phyloP scores from a whole-genome alignment of 768 basidiomycete genomes.

The Agrocybe praecox region DNA sequence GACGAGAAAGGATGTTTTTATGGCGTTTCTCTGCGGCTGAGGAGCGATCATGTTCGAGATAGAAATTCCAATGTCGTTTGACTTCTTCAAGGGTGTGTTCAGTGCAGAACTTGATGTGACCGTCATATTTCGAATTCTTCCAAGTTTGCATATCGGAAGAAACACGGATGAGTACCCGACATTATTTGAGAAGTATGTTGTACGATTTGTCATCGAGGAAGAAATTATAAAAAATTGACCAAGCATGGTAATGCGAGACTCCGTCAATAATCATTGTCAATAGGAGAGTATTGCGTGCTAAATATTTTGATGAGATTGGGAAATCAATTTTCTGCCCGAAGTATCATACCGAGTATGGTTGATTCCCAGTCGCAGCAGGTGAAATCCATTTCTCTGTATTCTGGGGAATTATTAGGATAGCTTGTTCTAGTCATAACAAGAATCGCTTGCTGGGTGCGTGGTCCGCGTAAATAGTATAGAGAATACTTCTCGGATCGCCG shows the following conservation, averaged over 20 bases:
- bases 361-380: constrained; percentile 56
- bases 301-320: background rate
- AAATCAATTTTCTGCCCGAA: background rate
- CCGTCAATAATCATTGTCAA: constrained; percentile 43
- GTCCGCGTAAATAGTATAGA: constrained; percentile 47
- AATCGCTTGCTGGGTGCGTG: constrained; percentile 22
- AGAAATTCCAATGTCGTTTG: constrained; percentile 41
- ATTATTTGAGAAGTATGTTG: constrained; percentile 37
- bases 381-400: constrained; percentile 39
- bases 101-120: constrained; percentile 38
- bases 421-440: no score
- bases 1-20: constrained; percentile 22
- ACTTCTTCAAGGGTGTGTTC: constrained; percentile 38
- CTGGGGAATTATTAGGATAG: background rate
- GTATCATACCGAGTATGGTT: constrained; percentile 39
- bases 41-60: constrained; percentile 29
- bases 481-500: constrained; percentile 55
- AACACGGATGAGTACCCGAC: constrained; percentile 34
- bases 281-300: constrained; percentile 53
- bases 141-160: constrained; percentile 37
- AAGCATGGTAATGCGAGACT: constrained; percentile 24
- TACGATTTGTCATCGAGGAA: constrained; percentile 40
- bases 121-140: constrained; percentile 39
- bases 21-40: constrained; percentile 16
- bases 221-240: constrained; percentile 54